Percentiles rank a stretch among this genome's conserved stretches.
Conservation (phyloP, 1,139 yeast species). For the Trichomonascaceae sp. region DNA sequence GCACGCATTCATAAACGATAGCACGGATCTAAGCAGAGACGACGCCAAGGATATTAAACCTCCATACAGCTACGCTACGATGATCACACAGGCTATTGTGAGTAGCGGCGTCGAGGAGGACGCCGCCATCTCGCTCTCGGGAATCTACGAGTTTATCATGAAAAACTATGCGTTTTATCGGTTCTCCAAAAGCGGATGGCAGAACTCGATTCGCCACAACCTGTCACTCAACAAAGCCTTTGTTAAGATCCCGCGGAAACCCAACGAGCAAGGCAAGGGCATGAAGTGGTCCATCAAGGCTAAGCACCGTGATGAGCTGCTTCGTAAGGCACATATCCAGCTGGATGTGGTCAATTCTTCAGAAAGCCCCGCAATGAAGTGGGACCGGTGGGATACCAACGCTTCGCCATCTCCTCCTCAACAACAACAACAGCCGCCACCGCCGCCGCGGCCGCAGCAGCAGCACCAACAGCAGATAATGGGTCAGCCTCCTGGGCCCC, state of each 20-base stretch:
- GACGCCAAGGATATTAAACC: conserved; percentile 91
- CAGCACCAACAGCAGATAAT: conserved; percentile 5
- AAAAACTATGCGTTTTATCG: conserved; percentile 83
- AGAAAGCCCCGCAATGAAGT: too few relatives aligned
- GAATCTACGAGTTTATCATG: conserved; percentile 85
- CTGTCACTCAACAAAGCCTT: conserved; percentile 72
- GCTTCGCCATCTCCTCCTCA: not conserved
- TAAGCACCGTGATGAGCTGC: conserved; percentile 68
- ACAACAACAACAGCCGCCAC: not conserved
- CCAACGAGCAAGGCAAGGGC: conserved; percentile 96
- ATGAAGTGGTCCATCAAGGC: conserved; percentile 98
- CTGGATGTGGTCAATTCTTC: conserved; percentile 25
- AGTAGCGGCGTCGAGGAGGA: conserved; percentile 47
- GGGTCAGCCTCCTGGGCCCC: too few relatives aligned
- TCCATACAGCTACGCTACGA: conserved; percentile 92
- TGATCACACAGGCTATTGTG: conserved; percentile 94
- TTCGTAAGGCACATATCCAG: conserved; percentile 46
- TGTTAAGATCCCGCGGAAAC: conserved; percentile 89
- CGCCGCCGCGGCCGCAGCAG: conserved; percentile 2
- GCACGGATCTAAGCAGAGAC: conserved; percentile 69
- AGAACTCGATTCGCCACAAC: conserved; percentile 74
- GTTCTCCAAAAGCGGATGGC: conserved; percentile 92
- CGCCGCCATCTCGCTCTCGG: conserved; percentile 79
- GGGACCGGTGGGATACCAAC: conserved; percentile 28
- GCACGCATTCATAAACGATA: conserved; percentile 11